Conservation (phyloP, 768 basidiomycete species). For the Hydnomerulius pinastri region DNA sequence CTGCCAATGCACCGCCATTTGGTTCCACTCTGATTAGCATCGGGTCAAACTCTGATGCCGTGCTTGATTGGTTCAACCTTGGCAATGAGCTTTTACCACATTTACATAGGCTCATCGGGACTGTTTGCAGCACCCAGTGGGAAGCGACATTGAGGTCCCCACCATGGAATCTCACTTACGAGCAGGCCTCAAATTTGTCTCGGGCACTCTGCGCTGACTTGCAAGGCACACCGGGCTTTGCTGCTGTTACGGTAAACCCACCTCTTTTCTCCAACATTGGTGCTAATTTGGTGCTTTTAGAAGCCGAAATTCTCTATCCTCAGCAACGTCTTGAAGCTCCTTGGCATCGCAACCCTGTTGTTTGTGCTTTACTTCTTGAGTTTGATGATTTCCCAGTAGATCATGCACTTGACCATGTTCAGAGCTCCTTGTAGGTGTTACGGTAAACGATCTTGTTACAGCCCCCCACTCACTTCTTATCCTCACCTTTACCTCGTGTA, state of each 20-base stretch:
- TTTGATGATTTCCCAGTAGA: no score
- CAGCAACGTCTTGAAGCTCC: background rate
- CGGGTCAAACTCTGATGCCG: slow-evolving; percentile 4
- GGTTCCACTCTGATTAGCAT: slow-evolving; percentile 7
- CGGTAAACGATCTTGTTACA: no score
- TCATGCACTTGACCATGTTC: no score
- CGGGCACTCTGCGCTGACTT: slow-evolving; percentile 1
- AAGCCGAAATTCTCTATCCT: background rate
- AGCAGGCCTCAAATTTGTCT: slow-evolving; percentile 6
- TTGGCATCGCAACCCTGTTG: background rate
- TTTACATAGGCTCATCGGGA: background rate
- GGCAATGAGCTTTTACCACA: slow-evolving; percentile 1
- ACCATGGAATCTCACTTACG: slow-evolving; percentile 9
- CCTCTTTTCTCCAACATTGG: no score
- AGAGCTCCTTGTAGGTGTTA: no score
- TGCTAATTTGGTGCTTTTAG: no score
- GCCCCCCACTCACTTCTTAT: no score
- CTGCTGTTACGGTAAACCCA: no score
- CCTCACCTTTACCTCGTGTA: no score
- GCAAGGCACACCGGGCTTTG: background rate
- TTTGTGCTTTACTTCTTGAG: no score
- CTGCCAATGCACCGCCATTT: background rate
- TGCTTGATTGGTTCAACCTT: slow-evolving; percentile 8
- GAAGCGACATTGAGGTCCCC: background rate
- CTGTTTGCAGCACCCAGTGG: slow-evolving; percentile 4